phyloP scores from a whole-genome alignment of 2,329 filamentous ascomycete genomes.

The Xylaria sp. region DNA sequence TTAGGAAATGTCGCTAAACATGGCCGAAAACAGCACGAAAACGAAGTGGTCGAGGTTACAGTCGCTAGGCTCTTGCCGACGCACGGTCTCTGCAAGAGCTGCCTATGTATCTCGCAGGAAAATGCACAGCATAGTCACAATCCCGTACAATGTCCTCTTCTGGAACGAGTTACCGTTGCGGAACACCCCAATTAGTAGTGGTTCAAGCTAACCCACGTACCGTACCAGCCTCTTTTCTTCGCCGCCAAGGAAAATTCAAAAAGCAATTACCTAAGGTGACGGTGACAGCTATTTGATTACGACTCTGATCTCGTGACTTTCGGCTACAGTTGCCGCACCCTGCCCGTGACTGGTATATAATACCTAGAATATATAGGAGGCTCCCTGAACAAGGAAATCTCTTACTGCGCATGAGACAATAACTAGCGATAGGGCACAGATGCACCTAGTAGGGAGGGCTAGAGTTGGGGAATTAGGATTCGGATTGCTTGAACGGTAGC shows the following conservation, averaged over 20 bases:
- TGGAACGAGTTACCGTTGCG: conserved; percentile 24
- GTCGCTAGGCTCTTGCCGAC: conserved; percentile 38
- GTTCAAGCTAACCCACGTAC: not conserved
- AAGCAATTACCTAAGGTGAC: no score
- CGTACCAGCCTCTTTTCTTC: conserved; percentile 9
- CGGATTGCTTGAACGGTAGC: conserved; percentile 26
- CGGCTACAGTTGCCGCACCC: conserved; percentile 13
- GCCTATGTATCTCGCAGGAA: conserved; percentile 34
- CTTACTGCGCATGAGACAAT: conserved; percentile 2
- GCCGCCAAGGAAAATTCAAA: conserved; percentile 22
- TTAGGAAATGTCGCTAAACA: conserved; percentile 26
- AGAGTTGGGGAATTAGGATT: conserved; percentile 12
- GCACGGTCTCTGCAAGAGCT: conserved; percentile 35
- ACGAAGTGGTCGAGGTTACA: conserved; percentile 29
- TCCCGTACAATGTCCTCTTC: conserved; percentile 20
- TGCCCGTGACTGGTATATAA: not conserved
- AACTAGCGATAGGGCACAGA: conserved; percentile 21
- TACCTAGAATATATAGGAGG: not conserved
- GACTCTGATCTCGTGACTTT: conserved; percentile 32
- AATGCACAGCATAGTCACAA: conserved; percentile 34
- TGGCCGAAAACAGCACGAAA: conserved; percentile 26
- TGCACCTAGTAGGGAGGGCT: conserved; percentile 8
- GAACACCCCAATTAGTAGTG: conserved; percentile 32
- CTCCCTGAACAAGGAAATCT: conserved; percentile 4
- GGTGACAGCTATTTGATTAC: conserved; percentile 3